Evolutionary conservation across 768 basidiomycete species (phyloP), one percentile per base, ranked within the genome.

Genomic region (Boletus rubescentipes): DNA sequence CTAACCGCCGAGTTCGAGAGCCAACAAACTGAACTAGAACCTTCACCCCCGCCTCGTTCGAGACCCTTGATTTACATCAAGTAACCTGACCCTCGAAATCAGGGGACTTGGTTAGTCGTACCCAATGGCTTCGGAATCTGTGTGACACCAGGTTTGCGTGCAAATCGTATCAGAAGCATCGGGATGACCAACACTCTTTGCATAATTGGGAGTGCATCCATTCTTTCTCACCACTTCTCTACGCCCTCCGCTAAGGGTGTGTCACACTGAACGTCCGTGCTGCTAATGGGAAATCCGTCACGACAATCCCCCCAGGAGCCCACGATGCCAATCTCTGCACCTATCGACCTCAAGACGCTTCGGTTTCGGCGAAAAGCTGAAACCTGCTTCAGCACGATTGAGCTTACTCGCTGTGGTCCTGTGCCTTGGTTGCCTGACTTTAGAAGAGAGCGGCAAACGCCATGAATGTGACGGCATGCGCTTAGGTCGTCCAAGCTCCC

Each of bases 191-290:
- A 55, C 35, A 18, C 42, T 32, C 43, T 46, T 30, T 57, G 57
- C 59, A 52, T 48, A 61, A 55, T 54, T 53, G 59, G 58, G 46
- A 34, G 49, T 47, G 54, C 59, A 55, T 68, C 68, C 67, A 68
- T 70, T 70, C 63, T 53, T 46, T 36, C 39, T 47, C 15, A 37
- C 49, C 51, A 57, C 64, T 64, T 70, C 60, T 63, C 60, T 68
- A 40, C 68, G 61, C 68, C 68, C 58, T 51, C 51, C 49, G 26
- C 50, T 48, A 30, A 49, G 53, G 37, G 40, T 49, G 30, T 56
- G 43, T 49, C 58, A 55, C 48, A 37, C 49, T 21, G 31, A 50
- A 50, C 46, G 31, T 46, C 39, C 32, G 46, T 26, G 20, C 55
- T 48, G 40, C 57, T 46, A 58, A 55, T 40, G 47, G 47, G 26